Evolutionary conservation across 1,284 basidiomycete genomes (phyloP).

Genomic region (Sporisorium graminicola): DNA sequence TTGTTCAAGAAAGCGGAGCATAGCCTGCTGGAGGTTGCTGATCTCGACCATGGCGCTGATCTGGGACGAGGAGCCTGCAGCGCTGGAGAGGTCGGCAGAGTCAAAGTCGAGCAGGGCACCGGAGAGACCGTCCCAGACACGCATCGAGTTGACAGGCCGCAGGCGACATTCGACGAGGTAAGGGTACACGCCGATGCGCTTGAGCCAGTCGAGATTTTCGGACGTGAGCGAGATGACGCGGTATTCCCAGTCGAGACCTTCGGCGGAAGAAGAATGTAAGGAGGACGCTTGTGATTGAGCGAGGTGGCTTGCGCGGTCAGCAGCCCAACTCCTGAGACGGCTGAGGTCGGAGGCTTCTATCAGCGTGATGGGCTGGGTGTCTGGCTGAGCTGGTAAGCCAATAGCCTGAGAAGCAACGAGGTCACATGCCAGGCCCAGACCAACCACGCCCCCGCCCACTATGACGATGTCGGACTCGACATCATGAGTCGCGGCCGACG

Average conservation of each 20-base stretch:
- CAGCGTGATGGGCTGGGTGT: constrained; percentile 42
- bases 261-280: constrained; percentile 28
- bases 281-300: constrained; percentile 3
- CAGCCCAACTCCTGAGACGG: constrained; percentile 46
- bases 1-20: constrained; percentile 56
- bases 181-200: constrained; percentile 55
- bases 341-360: constrained; percentile 60
- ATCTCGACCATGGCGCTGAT: constrained; percentile 67
- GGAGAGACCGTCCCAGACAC: constrained; percentile 67
- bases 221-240: constrained; percentile 65
- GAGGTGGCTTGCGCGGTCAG: constrained; percentile 27
- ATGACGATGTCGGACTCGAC: constrained; percentile 60
- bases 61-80: constrained; percentile 21
- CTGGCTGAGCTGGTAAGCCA: neutral
- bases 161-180: constrained; percentile 55
- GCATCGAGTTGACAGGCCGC: constrained; percentile 60
- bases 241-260: constrained; percentile 64
- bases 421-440: constrained; percentile 60
- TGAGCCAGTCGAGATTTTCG: constrained; percentile 65
- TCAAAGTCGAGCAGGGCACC: constrained; percentile 65
- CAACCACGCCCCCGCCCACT: constrained; percentile 67
- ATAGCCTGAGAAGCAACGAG: constrained; percentile 38
- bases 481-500: neutral
- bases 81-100: constrained; percentile 22
- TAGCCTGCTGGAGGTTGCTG: constrained; percentile 66